Evolutionary conservation across 1,284 basidiomycete genomes (phyloP).

Genomic region (Melampsora allii-populina): DNA sequence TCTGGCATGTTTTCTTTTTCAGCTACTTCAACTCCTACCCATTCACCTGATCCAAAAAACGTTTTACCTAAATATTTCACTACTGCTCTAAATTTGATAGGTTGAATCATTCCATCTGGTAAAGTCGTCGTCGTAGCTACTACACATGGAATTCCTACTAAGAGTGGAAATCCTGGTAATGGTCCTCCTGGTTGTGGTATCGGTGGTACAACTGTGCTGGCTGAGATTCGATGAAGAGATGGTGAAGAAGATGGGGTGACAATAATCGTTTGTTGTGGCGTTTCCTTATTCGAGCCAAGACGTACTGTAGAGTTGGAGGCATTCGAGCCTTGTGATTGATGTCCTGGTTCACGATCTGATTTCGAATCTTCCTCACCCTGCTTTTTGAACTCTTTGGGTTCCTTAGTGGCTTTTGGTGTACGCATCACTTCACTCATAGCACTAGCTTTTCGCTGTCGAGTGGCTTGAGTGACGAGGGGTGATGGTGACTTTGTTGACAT

Average conservation of each 20-base stretch:
- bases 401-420: neutral
- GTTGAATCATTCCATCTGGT: slow-evolving; percentile 55
- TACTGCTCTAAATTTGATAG: slow-evolving; percentile 76
- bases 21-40: slow-evolving; percentile 88
- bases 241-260: slow-evolving; percentile 25
- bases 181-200: neutral
- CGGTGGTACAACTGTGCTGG: neutral
- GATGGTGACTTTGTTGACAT: neutral
- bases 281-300: neutral
- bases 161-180: slow-evolving; percentile 13
- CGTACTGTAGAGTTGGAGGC: slow-evolving; percentile 22
- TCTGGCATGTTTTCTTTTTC: slow-evolving; percentile 61
- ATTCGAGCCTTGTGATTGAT: slow-evolving; percentile 22
- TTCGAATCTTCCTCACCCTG: neutral
- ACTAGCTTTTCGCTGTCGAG: neutral
- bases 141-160: slow-evolving; percentile 39
- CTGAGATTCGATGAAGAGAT: neutral
- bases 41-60: slow-evolving; percentile 70
- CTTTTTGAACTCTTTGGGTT: neutral
- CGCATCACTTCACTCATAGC: neutral
- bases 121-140: slow-evolving; percentile 12
- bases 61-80: slow-evolving; percentile 84
- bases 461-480: neutral
- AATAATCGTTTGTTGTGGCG: slow-evolving; percentile 7
- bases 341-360: slow-evolving; percentile 4